These are phyloP conservation scores for Friedmanniomyces endolithicus DNA, from an alignment of 495 filamentous ascomycete species.

Conservation along the genomic window DNA sequence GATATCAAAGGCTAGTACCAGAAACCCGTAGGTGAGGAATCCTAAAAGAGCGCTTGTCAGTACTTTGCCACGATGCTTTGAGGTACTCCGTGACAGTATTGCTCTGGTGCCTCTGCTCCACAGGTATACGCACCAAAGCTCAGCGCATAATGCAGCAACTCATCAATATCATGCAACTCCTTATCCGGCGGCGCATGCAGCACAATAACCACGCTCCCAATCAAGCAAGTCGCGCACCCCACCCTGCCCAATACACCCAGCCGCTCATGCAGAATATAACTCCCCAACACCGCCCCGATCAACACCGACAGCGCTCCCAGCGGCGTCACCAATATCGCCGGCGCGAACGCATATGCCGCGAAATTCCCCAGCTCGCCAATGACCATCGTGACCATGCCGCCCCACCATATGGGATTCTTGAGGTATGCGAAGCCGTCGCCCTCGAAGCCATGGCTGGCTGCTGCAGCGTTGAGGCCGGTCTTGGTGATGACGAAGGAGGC, in stretches of 20 bases:
- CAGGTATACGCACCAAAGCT: constrained; percentile 55
- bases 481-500: constrained; percentile 23
- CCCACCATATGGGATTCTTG: constrained; percentile 90
- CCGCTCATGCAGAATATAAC: constrained; percentile 84
- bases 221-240: constrained; percentile 89
- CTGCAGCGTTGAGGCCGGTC: constrained; percentile 80
- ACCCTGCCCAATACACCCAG: constrained; percentile 82
- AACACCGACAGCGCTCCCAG: constrained; percentile 85
- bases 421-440: constrained; percentile 93
- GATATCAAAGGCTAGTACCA: constrained; percentile 66
- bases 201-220: constrained; percentile 94
- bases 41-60: constrained; percentile 36
- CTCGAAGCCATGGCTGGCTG: constrained; percentile 85
- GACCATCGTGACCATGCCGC: constrained; percentile 70
- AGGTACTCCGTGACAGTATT: neutral
- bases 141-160: constrained; percentile 78
- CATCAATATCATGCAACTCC: constrained; percentile 73
- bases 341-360: constrained; percentile 93
- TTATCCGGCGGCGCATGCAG: constrained; percentile 91
- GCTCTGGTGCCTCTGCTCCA: neutral
- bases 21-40: constrained; percentile 70
- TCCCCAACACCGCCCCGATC: constrained; percentile 84
- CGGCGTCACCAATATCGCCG: constrained; percentile 91
- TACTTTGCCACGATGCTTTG: neutral
- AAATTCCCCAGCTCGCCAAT: constrained; percentile 90